These are phyloP conservation scores for Pseudogymnoascus sp. DNA, from an alignment of 2,329 filamentous ascomycete genomes.

Conservation along the genomic window DNA sequence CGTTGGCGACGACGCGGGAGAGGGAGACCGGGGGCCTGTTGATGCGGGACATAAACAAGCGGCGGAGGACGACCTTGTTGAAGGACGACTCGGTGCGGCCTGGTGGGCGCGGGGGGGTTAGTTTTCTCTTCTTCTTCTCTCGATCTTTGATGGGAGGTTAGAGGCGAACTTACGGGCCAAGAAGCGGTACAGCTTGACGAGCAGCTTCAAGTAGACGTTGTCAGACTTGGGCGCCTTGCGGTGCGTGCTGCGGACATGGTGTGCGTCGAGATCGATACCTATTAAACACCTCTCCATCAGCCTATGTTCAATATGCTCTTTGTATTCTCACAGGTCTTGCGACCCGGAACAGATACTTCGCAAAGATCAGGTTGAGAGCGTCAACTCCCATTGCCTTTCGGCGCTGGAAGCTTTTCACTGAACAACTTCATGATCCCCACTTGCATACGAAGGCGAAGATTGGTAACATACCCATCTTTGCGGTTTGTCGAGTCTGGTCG, in stretches of 20 bases:
- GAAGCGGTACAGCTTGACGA: slow-evolving; percentile 98
- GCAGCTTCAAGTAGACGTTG: slow-evolving; percentile 93
- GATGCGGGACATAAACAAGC: slow-evolving; percentile 97
- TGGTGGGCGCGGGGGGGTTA: slow-evolving; percentile 31
- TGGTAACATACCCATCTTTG: slow-evolving; percentile 31
- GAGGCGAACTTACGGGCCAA: slow-evolving; percentile 66
- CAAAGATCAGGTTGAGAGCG: slow-evolving; percentile 19
- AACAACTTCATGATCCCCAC: slow-evolving; percentile 26
- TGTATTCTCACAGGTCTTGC: slow-evolving; percentile 27
- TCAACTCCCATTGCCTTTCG: neutral
- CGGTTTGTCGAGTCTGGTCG: slow-evolving; percentile 24
- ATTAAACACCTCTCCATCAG: slow-evolving; percentile 50
- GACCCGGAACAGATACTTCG: slow-evolving; percentile 28
- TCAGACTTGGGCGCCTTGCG: slow-evolving; percentile 95
- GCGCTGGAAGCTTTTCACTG: slow-evolving; percentile 4
- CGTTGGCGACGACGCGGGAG: slow-evolving; percentile 74
- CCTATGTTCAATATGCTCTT: slow-evolving; percentile 60
- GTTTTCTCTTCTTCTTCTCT: neutral
- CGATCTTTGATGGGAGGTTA: neutral
- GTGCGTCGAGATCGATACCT: slow-evolving; percentile 66
- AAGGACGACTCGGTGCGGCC: slow-evolving; percentile 94
- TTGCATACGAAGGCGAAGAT: slow-evolving; percentile 31
- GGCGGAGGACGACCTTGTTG: slow-evolving; percentile 97
- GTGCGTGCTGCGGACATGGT: slow-evolving; percentile 67
- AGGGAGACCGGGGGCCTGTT: slow-evolving; percentile 94